phyloP scores from a whole-genome alignment of 495 filamentous ascomycete genomes.

The Rhypophila decipiens region DNA sequence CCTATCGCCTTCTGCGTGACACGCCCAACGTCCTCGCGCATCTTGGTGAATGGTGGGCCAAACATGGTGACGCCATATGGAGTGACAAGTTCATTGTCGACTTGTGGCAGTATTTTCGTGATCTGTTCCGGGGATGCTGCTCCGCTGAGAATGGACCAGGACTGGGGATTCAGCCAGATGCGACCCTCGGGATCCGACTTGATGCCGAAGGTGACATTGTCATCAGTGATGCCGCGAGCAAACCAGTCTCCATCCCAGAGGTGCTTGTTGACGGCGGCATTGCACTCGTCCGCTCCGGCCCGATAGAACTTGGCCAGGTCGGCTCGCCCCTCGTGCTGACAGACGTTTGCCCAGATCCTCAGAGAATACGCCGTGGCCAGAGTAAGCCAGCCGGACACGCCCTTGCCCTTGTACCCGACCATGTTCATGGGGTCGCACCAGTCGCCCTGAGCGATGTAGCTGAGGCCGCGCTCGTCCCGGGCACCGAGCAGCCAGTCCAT shows the following conservation, averaged over 20 bases:
- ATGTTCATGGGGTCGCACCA: conserved; percentile 58
- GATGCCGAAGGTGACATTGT: conserved; percentile 44
- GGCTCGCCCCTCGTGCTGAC: conserved; percentile 36
- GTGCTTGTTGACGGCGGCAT: conserved; percentile 43
- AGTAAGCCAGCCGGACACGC: conserved; percentile 53
- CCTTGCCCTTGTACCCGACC: conserved; percentile 50
- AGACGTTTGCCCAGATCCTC: conserved; percentile 45
- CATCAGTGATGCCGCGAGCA: conserved; percentile 51
- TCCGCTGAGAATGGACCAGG: conserved; percentile 48
- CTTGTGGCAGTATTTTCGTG: conserved; percentile 37
- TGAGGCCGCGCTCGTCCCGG: conserved; percentile 47
- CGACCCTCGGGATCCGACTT: conserved; percentile 45
- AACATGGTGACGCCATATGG: conserved; percentile 51
- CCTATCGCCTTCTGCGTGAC: conserved; percentile 53
- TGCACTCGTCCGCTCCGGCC: conserved; percentile 38
- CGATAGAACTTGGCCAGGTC: conserved; percentile 37
- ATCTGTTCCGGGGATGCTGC: conserved; percentile 40
- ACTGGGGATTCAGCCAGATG: conserved; percentile 53
- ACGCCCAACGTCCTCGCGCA: conserved; percentile 54
- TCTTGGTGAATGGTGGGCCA: conserved; percentile 43
- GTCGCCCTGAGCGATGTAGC: conserved; percentile 52
- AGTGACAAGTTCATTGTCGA: conserved; percentile 45
- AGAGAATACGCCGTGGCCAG: conserved; percentile 46
- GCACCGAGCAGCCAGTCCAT: conserved; percentile 47
- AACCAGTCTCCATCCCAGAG: conserved; percentile 54